Percentiles rank a stretch among this genome's conserved stretches.
Evolutionary conservation across 1,284 basidiomycete species (phyloP).

Genomic region (Ustilago bromivora): DNA sequence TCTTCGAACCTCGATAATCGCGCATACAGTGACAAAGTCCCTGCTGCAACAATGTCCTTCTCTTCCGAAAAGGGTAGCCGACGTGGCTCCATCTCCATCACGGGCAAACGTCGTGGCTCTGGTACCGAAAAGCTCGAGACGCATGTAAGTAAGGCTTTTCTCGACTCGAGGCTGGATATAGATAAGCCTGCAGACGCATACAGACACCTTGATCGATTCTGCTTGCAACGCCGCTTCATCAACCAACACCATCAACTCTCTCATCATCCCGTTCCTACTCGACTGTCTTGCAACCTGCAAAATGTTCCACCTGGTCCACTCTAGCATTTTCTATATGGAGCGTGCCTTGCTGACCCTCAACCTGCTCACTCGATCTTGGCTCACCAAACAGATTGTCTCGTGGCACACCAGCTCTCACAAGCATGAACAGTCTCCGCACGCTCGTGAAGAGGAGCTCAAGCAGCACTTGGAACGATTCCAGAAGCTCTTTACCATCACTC

Average conservation of each 20-base stretch:
- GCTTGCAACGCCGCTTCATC: background rate
- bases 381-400: constrained; percentile 56
- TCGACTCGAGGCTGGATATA: background rate
- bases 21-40: background rate
- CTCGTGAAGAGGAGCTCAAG: constrained; percentile 59
- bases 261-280: background rate
- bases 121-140: constrained; percentile 60
- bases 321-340: constrained; percentile 20
- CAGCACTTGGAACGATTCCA: constrained; percentile 53
- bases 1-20: background rate
- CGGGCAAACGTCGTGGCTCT: constrained; percentile 54
- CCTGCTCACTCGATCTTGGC: constrained; percentile 5
- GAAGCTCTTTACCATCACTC: constrained; percentile 63
- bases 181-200: constrained; percentile 2
- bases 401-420: constrained; percentile 64
- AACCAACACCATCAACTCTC: background rate
- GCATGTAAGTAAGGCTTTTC: constrained; percentile 48
- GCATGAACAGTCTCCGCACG: constrained; percentile 53
- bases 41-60: constrained; percentile 37
- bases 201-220: background rate
- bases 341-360: constrained; percentile 31
- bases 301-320: constrained; percentile 29
- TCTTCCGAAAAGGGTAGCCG: constrained; percentile 44
- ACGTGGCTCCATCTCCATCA: constrained; percentile 48
- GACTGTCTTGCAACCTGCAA: background rate